These are phyloP conservation scores for Glaciozyma antarctica DNA, from an alignment of 768 basidiomycete genomes.

Conservation along the genomic window DNA sequence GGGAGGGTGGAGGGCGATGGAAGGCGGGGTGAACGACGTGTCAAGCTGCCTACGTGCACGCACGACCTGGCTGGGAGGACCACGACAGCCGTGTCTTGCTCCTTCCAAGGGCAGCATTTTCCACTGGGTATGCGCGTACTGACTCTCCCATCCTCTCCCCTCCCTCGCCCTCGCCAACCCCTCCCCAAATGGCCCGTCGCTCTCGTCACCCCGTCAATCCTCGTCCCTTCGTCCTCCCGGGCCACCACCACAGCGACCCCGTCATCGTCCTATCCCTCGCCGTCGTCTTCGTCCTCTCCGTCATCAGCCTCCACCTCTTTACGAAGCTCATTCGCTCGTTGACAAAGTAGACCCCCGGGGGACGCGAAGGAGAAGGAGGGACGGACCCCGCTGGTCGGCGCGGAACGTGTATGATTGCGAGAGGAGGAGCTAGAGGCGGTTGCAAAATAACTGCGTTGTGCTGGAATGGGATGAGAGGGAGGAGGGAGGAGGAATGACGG, in stretches of 20 bases:
- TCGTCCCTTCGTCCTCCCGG: background rate
- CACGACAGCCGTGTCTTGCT: background rate
- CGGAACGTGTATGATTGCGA: background rate
- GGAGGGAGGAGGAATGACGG: background rate
- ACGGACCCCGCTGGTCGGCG: background rate
- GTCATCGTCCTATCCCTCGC: slow-evolving; percentile 36
- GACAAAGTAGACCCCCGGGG: slow-evolving; percentile 18
- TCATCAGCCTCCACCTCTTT: slow-evolving; percentile 34
- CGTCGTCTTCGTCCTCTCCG: slow-evolving; percentile 36
- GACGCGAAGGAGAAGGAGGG: background rate
- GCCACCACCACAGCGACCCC: slow-evolving; percentile 30
- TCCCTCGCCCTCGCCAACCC: background rate
- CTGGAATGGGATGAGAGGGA: no score
- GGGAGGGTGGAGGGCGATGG: background rate
- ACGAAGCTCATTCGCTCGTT: slow-evolving; percentile 29
- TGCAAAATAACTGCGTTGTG: background rate
- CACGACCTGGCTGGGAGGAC: background rate
- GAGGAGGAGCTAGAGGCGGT: background rate
- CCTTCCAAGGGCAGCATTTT: background rate
- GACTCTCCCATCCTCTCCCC: background rate
- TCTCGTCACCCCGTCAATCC: background rate
- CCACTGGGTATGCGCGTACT: background rate
- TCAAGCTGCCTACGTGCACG: no score
- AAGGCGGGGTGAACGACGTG: background rate
- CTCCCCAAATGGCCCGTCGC: background rate